Percentiles rank a stretch among this genome's conserved stretches.
Conservation (phyloP, 192 early-diverging fungal species). For the Backusella parvicylindrica region DNA sequence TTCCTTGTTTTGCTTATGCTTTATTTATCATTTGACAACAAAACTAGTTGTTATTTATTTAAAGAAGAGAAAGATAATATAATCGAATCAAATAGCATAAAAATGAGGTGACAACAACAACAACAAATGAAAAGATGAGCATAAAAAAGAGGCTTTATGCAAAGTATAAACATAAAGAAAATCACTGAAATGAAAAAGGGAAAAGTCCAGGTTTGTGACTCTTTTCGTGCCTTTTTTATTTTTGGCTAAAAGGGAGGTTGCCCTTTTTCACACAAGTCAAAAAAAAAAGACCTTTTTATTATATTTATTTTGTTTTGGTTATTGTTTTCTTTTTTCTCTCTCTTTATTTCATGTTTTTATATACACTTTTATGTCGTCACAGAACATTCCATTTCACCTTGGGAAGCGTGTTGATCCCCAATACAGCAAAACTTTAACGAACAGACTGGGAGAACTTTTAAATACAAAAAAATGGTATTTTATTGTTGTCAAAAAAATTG, state of each 20-base stretch:
- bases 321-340: background rate
- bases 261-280: background rate
- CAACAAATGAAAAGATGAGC: background rate
- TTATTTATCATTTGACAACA: background rate
- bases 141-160: background rate
- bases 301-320: too few species aligned
- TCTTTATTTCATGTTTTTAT: background rate
- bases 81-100: background rate
- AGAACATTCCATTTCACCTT: background rate
- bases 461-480: background rate
- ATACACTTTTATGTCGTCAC: background rate
- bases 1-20: background rate
- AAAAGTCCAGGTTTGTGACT: background rate
- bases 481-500: background rate
- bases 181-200: background rate
- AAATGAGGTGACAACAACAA: background rate
- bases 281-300: background rate
- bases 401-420: slow-evolving; percentile 37
- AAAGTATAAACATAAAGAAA: background rate
- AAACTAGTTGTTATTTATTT: background rate
- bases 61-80: background rate
- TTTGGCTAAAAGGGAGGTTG: background rate
- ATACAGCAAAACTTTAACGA: slow-evolving; percentile 27
- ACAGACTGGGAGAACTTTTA: slow-evolving; percentile 24
- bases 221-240: background rate